Percentiles rank a stretch among this genome's conserved stretches.
Evolutionary conservation across 257 asterid genomes (phyloP).

Genomic region (Nicotiana noctiflora): DNA sequence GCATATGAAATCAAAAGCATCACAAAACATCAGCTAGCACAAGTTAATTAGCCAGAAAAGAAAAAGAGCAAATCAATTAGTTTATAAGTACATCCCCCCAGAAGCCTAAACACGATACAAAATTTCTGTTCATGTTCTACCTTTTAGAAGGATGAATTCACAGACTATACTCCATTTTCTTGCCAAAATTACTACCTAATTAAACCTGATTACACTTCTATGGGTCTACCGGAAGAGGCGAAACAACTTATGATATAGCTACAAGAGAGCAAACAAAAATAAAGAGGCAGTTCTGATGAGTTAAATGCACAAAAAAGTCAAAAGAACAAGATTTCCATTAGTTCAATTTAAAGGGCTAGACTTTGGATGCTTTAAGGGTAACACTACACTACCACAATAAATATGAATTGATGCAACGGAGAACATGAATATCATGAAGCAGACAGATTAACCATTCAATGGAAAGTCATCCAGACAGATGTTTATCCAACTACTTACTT

Average conservation of each 20-base stretch:
- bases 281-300: background rate
- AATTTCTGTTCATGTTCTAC: background rate
- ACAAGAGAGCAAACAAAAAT: background rate
- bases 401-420: background rate
- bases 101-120: background rate
- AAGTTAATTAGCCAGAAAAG: background rate
- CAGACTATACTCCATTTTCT: background rate
- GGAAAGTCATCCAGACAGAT: background rate
- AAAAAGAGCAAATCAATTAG: background rate
- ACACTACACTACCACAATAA: background rate
- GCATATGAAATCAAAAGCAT: background rate
- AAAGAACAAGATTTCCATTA: background rate
- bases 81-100: background rate
- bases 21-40: background rate
- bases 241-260: background rate
- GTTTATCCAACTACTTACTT: slow-evolving; percentile 52
- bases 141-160: background rate
- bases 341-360: background rate
- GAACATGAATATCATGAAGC: background rate
- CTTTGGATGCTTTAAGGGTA: background rate
- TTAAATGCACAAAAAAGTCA: background rate
- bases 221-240: background rate
- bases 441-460: background rate
- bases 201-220: background rate
- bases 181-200: background rate